Evolutionary conservation across 805 yeast species (phyloP), one percentile per base, ranked within the genome.

Genomic region (Pichia gijzeniarum): DNA sequence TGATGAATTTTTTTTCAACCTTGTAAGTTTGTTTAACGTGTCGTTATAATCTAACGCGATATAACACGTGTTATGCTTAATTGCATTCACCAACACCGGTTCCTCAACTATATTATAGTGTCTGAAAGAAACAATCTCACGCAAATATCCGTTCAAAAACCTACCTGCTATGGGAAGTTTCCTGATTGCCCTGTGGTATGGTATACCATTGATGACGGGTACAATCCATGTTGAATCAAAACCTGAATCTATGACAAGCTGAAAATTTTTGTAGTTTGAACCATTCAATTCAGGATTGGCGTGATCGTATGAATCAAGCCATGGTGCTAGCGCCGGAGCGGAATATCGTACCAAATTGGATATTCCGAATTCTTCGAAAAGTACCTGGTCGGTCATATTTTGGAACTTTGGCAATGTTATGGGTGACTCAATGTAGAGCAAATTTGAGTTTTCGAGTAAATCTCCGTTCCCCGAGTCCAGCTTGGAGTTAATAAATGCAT

Each of bases 41-140:
- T 41, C 47, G 33, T 62, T 58, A 55, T 79, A 86, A 54, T 85
- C 77, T 18, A 54, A 50, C 0, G 91, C 79, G n/a, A 86, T 77
- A 68, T 77, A 80, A 61, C 86, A 74, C 32, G 91, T 68, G 48
- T 75, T 70, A 58, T 90, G 96, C 58, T 93, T 93, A 53, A 95
- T 85, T 40, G 84, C 80, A 58, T 89, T 87, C 40, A 93, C 81
- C 39, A 93, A 65, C 2, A 85, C 70, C 0, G 95, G 82, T 63
- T 95, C 99, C 49, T 93, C 96, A 59, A 87, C 80, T 53, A 93
- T 89, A 58, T 93, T 91, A 62, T 90, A 93, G 67, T 93, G 93
- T 44, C 97, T 72, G 59, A 85, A 93, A 2, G 96, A 87, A 12
- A 91, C 77, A 40, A 86, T 72, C 58, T 93, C 98, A 51, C 89